Percentiles rank a stretch among this genome's conserved stretches.
phyloP scores from a whole-genome alignment of 495 filamentous ascomycete genomes.

The Tuber melanosporum region DNA sequence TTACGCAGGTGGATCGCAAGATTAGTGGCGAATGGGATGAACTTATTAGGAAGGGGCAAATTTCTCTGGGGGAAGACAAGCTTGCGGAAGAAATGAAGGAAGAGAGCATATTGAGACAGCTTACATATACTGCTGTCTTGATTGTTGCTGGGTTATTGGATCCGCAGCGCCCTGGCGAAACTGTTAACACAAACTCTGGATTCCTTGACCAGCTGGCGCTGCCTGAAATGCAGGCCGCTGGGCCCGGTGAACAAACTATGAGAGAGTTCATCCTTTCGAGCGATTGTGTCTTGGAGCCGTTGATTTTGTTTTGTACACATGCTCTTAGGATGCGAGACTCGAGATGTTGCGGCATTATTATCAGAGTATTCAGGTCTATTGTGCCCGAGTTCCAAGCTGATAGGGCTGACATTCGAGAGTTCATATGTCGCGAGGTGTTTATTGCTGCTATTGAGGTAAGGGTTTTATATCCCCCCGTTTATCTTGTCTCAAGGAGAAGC shows the following conservation, averaged over 20 bases:
- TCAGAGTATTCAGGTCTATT: slow-evolving; percentile 74
- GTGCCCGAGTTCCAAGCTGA: slow-evolving; percentile 64
- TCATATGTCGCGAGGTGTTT: slow-evolving; percentile 54
- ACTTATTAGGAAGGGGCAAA: slow-evolving; percentile 52
- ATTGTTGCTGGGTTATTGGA: slow-evolving; percentile 85
- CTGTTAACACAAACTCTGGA: slow-evolving; percentile 19
- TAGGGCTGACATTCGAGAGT: slow-evolving; percentile 71
- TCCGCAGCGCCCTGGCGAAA: slow-evolving; percentile 55
- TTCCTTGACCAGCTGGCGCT: slow-evolving; percentile 30
- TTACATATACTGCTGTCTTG: slow-evolving; percentile 84
- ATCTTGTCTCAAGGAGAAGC: slow-evolving; percentile 34
- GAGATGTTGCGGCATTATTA: slow-evolving; percentile 76
- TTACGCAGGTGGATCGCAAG: slow-evolving; percentile 77
- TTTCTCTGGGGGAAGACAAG: slow-evolving; percentile 55
- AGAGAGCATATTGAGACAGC: slow-evolving; percentile 88
- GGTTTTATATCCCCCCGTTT: slow-evolving; percentile 53
- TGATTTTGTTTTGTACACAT: slow-evolving; percentile 86
- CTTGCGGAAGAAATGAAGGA: slow-evolving; percentile 95
- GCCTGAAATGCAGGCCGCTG: slow-evolving; percentile 43
- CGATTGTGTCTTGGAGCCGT: slow-evolving; percentile 70
- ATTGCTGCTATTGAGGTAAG: slow-evolving; percentile 54
- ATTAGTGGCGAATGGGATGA: slow-evolving; percentile 80
- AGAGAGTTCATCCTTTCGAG: slow-evolving; percentile 75
- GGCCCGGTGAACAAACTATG: slow-evolving; percentile 51
- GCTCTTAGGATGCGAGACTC: slow-evolving; percentile 86